Conservation (phyloP, 495 filamentous ascomycete genomes). For the Paragyromitra xinjiangensis region DNA sequence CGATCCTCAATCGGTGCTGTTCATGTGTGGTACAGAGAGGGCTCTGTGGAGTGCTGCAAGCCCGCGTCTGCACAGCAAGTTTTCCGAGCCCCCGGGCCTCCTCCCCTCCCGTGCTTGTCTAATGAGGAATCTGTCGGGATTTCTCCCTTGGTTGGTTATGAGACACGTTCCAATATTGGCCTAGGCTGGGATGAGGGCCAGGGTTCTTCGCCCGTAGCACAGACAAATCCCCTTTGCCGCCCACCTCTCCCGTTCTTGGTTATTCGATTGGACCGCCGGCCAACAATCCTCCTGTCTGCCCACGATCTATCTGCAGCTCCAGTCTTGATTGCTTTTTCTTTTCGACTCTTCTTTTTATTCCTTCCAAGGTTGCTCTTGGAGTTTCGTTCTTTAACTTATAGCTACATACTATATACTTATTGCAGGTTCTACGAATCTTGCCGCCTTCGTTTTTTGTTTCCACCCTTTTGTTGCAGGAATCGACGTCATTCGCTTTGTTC, state of each 20-base stretch:
- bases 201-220: slow-evolving; percentile 21
- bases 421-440: slow-evolving; percentile 30
- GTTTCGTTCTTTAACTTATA: slow-evolving; percentile 40
- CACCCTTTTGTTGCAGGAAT: slow-evolving; percentile 26
- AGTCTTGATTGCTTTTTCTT: slow-evolving; percentile 44
- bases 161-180: slow-evolving; percentile 25
- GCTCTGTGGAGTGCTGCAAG: slow-evolving; percentile 14
- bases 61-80: not conserved
- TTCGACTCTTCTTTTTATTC: slow-evolving; percentile 39
- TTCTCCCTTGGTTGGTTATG: slow-evolving; percentile 24
- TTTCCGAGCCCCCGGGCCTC: slow-evolving; percentile 22
- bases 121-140: slow-evolving; percentile 22
- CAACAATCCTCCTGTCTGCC: slow-evolving; percentile 31
- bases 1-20: slow-evolving; percentile 16
- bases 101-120: slow-evolving; percentile 7
- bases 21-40: not conserved
- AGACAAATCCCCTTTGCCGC: slow-evolving; percentile 38
- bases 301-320: slow-evolving; percentile 51
- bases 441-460: slow-evolving; percentile 18
- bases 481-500: slow-evolving; percentile 51
- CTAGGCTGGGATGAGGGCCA: slow-evolving; percentile 34
- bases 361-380: slow-evolving; percentile 19
- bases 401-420: slow-evolving; percentile 28
- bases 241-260: slow-evolving; percentile 32
- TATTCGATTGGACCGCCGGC: slow-evolving; percentile 35